phyloP scores from a whole-genome alignment of 306 rosid species.

The Elaeagnus macrophylla region DNA sequence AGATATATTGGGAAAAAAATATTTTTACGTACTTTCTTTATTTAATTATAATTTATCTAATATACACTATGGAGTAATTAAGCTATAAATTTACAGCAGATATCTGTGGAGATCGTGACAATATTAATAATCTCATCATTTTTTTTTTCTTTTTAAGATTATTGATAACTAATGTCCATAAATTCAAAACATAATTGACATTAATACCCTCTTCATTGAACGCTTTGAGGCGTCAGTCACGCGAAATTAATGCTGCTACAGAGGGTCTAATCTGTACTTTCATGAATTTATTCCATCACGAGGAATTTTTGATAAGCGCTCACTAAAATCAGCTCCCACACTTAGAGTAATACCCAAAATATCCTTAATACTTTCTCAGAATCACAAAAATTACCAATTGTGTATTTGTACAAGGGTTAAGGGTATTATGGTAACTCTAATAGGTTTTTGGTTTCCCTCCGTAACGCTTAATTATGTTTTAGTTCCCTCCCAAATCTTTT shows the following conservation, averaged over 20 bases:
- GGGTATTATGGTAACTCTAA: constrained; percentile 15
- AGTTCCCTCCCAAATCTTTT: constrained; percentile 14
- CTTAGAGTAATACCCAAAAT: not conserved
- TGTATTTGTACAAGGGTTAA: not conserved
- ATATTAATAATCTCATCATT: no score
- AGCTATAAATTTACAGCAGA: no score
- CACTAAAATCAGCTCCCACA: constrained; percentile 1
- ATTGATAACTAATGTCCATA: not conserved
- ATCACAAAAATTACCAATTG: constrained; percentile 5
- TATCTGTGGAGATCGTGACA: no score
- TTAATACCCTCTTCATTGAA: constrained; percentile 4
- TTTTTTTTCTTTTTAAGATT: not conserved
- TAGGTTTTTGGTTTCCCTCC: constrained; percentile 14
- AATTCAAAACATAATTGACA: constrained; percentile 10
- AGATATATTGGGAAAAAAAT: no score
- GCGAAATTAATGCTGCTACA: constrained; percentile 17
- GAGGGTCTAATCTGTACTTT: constrained; percentile 19
- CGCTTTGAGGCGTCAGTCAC: constrained; percentile 19
- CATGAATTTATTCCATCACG: constrained; percentile 22
- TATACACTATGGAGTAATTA: no score
- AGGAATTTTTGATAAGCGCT: constrained; percentile 9
- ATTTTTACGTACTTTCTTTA: no score
- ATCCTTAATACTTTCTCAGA: not conserved
- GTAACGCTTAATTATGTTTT: not conserved
- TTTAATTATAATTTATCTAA: no score